Percentiles rank a stretch among this genome's conserved stretches.
Conservation (phyloP, 768 basidiomycete species). For the Tylopilus cervinicoccineus region DNA sequence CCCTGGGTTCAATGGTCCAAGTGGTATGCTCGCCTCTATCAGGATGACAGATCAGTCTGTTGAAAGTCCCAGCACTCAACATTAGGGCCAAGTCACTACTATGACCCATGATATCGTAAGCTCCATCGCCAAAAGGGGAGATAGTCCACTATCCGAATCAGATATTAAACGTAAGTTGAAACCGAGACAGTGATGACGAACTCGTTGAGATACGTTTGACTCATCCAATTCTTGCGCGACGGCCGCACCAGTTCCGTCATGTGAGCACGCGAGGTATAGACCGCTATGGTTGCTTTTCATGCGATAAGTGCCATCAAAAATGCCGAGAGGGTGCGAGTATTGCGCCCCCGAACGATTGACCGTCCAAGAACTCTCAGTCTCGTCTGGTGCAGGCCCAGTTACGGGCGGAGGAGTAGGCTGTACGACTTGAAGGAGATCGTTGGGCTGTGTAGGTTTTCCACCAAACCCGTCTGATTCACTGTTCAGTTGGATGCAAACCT, state of each 20-base stretch:
- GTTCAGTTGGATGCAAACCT: neutral
- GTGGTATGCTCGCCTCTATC: neutral
- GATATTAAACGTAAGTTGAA: neutral
- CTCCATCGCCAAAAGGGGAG: neutral
- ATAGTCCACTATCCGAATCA: neutral
- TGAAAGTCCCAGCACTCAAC: neutral
- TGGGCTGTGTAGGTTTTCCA: neutral
- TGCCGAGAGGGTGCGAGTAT: neutral
- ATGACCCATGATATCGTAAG: neutral
- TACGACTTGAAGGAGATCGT: neutral
- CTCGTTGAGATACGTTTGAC: neutral
- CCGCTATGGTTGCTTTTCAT: neutral
- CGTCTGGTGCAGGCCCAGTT: neutral
- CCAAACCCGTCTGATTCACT: neutral
- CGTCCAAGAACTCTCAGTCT: neutral
- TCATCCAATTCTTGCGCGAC: neutral
- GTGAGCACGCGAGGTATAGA: neutral
- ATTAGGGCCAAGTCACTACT: too few relatives aligned
- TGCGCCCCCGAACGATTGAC: neutral
- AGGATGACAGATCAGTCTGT: neutral
- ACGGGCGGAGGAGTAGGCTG: neutral
- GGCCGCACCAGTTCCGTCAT: neutral
- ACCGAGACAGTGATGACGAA: neutral
- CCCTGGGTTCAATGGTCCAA: slow-evolving; percentile 6
- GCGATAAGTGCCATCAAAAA: neutral